A percentile compares a stretch with the other conserved stretches of the same genome.
phyloP scores from a whole-genome alignment of 768 basidiomycete species.

The Collybia sordida region DNA sequence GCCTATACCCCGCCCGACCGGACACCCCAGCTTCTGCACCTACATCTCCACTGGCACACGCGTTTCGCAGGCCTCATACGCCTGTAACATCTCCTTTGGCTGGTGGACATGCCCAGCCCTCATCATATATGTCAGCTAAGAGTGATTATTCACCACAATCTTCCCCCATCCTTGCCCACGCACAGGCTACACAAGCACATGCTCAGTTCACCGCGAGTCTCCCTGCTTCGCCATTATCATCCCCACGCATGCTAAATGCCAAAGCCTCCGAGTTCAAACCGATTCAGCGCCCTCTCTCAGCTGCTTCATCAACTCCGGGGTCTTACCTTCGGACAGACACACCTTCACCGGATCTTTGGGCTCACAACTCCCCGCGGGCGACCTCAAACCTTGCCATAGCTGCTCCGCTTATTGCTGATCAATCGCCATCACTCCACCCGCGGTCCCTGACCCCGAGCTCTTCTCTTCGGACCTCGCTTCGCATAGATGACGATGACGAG shows the following conservation, averaged over 20 bases:
- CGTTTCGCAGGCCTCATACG: constrained; percentile 78
- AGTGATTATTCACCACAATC: constrained; percentile 61
- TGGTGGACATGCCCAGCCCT: constrained; percentile 41
- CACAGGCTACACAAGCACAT: constrained; percentile 52
- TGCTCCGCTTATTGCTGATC: constrained; percentile 82
- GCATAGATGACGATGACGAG: constrained; percentile 64
- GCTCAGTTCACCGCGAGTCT: constrained; percentile 77
- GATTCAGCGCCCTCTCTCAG: constrained; percentile 75
- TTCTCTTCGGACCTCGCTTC: constrained; percentile 61
- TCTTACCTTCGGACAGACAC: constrained; percentile 68
- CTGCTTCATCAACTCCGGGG: constrained; percentile 62
- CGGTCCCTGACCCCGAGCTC: constrained; percentile 71
- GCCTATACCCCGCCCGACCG: constrained; percentile 61
- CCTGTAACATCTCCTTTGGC: constrained; percentile 76
- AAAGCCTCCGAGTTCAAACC: constrained; percentile 91
- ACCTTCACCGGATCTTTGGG: constrained; percentile 90
- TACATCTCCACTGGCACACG: constrained; percentile 70
- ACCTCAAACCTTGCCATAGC: constrained; percentile 90
- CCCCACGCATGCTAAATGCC: constrained; percentile 83
- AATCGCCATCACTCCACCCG: constrained; percentile 35
- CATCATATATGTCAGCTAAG: constrained; percentile 57
- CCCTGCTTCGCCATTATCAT: constrained; percentile 81
- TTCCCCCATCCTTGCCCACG: constrained; percentile 63
- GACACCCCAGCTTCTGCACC: constrained; percentile 79
- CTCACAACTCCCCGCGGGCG: constrained; percentile 67